Percentiles rank a stretch among this genome's conserved stretches.
Evolutionary conservation across 2,329 filamentous ascomycete species (phyloP).

Genomic region (Penicillium hordei): DNA sequence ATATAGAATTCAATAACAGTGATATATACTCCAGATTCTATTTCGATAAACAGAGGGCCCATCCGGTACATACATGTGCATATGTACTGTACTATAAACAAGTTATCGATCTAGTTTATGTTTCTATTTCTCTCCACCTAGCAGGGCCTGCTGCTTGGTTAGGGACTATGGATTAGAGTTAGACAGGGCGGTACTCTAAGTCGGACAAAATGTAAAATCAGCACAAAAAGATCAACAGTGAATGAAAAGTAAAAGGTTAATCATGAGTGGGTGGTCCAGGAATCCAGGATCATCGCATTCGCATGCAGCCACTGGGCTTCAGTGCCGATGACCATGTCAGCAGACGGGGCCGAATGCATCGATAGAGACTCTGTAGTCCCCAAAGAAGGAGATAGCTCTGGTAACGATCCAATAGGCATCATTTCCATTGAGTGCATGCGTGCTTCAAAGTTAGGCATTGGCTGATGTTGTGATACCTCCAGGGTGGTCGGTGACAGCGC

Average conservation of each 20-base stretch:
- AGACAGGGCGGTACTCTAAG: not conserved
- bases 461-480: not conserved
- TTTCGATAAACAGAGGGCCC: not conserved
- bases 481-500: not conserved
- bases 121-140: not conserved
- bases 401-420: not conserved
- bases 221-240: not conserved
- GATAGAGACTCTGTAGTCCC: not conserved
- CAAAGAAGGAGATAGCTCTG: not conserved
- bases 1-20: not conserved
- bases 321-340: not conserved
- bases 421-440: not conserved
- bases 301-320: not conserved
- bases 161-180: not conserved
- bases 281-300: not conserved
- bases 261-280: not conserved
- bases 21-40: not conserved
- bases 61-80: not conserved
- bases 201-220: not conserved
- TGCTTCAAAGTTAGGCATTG: not conserved
- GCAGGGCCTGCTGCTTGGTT: not conserved
- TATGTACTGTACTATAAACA: not conserved
- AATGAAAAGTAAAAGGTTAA: not conserved
- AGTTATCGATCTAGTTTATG: not conserved
- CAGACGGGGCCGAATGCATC: not conserved